phyloP scores from a whole-genome alignment of 176 grass and related monocot species.

The Zea luxurians region DNA sequence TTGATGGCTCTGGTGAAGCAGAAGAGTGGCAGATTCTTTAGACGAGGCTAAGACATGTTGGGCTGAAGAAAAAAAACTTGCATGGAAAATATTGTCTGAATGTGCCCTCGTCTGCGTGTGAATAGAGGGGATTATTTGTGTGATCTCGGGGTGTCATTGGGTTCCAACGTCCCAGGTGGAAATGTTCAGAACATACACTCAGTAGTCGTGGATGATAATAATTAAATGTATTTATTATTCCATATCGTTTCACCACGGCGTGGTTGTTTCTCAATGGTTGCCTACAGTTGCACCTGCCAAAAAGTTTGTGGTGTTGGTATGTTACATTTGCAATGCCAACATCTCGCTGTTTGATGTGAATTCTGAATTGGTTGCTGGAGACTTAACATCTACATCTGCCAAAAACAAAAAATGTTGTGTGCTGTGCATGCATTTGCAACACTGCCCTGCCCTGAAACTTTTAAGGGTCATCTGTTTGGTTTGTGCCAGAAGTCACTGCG shows the following conservation, averaged over 20 bases:
- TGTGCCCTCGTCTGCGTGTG: background rate
- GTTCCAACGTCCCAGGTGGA: slow-evolving; percentile 2
- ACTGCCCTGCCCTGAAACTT: background rate
- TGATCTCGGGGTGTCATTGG: slow-evolving; percentile 19
- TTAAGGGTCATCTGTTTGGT: background rate
- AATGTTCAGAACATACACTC: slow-evolving; percentile 33
- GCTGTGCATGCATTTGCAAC: background rate
- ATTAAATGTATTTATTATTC: slow-evolving; percentile 34
- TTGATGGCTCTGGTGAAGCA: slow-evolving; percentile 46
- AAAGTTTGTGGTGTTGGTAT: background rate
- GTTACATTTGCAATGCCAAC: slow-evolving; percentile 1
- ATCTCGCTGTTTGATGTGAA: background rate
- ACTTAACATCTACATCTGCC: background rate
- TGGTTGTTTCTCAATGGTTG: background rate
- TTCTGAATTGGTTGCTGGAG: background rate
- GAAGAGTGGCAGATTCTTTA: slow-evolving; percentile 94
- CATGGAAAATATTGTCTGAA: slow-evolving; percentile 4
- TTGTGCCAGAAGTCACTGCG: slow-evolving; percentile 36
- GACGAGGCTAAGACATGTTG: background rate
- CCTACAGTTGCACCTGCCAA: background rate
- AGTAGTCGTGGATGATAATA: slow-evolving; percentile 2
- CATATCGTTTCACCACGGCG: background rate
- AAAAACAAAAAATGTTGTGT: background rate
- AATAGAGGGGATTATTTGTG: slow-evolving; percentile 31
- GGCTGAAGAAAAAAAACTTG: background rate